Evolutionary conservation across 257 asterid genomes (phyloP), one percentile per base, ranked within the genome.

Genomic region (Solanum okadae): DNA sequence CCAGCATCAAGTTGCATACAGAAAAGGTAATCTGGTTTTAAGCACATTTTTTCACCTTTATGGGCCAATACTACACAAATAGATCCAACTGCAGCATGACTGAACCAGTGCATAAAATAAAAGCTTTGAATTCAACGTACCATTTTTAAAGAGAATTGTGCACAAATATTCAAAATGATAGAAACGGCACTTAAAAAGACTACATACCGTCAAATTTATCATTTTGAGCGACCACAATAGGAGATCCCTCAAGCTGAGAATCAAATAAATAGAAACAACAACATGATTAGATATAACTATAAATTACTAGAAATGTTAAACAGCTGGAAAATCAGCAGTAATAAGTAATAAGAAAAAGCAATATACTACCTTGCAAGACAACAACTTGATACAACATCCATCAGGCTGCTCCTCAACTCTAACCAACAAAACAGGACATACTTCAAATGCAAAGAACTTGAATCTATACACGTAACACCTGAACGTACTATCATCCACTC

Each of bases 401-500:
- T 94, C 90, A 46, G 93, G 95, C 98, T 93, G 98, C 95, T 92
- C 99, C 89, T 96, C 99, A 70, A 96, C 99, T 88, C 95, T 95
- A 88, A 97, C 99, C 91, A 94, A 78, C 98, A 97, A 93, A 89
- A 97, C 99, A 2, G 99, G 99, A 88, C 99, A 95, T 67, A 96
- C 96, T 89, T 96, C 98, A 65, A 97, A 96, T 0, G 98, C 94
- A 42, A 96, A 95, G 90, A 96, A 94, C 95, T 95, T 97, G 87
- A 97, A 93, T 27, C 90, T 94, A 88, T 96, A 94, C 63, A 95
- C 98, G 38, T 93, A 97, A 93, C 99, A 96, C 92, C 96, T 93
- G 91, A 97, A 96, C 27, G 98, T 97, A 89, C 84, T 93, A 20
- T 93, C 99, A 88, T 96, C 98, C 86, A 97, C 95, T 87, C 99